A percentile compares a stretch with the other conserved stretches of the same genome.
Conservation (phyloP, 1,284 basidiomycete genomes). For the Porphyrellus sp. region DNA sequence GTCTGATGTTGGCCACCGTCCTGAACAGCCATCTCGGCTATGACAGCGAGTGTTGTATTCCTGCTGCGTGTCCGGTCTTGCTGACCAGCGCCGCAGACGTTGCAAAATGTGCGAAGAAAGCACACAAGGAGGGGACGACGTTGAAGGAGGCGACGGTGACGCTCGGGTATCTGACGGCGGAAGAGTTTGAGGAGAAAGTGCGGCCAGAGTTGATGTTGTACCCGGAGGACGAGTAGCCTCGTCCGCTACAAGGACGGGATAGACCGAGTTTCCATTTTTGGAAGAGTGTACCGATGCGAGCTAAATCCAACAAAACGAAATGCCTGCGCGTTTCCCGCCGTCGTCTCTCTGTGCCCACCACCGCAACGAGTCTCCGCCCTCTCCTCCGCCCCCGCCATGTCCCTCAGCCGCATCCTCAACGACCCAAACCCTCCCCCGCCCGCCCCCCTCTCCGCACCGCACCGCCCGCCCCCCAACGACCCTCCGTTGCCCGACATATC, state of each 20-base stretch:
- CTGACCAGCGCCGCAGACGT: constrained; percentile 61
- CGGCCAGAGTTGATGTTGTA: constrained; percentile 88
- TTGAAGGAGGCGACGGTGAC: constrained; percentile 92
- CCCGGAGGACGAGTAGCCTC: constrained; percentile 51
- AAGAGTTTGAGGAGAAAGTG: constrained; percentile 96
- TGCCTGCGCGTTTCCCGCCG: constrained; percentile 36
- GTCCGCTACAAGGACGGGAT: constrained; percentile 5
- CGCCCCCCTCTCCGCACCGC: constrained; percentile 11
- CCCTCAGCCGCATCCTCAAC: constrained; percentile 72
- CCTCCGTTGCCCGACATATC: constrained; percentile 30
- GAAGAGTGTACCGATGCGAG: constrained; percentile 36
- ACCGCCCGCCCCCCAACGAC: constrained; percentile 20
- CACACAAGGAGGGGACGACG: constrained; percentile 96
- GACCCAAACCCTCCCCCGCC: constrained; percentile 49
- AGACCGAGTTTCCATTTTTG: constrained; percentile 32
- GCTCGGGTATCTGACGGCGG: constrained; percentile 81
- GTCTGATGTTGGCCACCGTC: constrained; percentile 94
- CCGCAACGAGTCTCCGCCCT: neutral
- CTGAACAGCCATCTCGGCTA: constrained; percentile 92
- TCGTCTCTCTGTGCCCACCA: constrained; percentile 28
- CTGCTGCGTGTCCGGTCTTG: neutral
- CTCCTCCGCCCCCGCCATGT: constrained; percentile 43
- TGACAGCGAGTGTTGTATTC: constrained; percentile 70
- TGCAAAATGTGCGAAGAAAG: constrained; percentile 98
- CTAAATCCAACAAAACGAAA: constrained; percentile 40